phyloP scores from a whole-genome alignment of 768 basidiomycete genomes.

The Tremella mesenterica region DNA sequence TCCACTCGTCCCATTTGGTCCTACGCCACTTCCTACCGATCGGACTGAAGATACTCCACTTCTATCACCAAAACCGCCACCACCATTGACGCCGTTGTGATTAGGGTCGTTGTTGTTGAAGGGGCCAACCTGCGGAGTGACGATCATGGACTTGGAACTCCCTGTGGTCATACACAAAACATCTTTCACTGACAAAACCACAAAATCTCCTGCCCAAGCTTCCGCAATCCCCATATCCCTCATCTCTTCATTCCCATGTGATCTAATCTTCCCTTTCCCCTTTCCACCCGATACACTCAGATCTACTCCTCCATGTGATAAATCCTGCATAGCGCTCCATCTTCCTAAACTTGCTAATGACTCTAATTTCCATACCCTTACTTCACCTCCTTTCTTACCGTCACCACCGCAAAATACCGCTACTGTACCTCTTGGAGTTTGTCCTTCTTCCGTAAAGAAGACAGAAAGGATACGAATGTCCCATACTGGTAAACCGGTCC shows the following conservation, averaged over 20 bases:
- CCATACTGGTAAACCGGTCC: constrained; percentile 22
- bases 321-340: constrained; percentile 7
- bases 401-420: constrained; percentile 13
- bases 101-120: too few species aligned
- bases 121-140: too few species aligned
- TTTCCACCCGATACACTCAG: background rate
- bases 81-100: too few species aligned
- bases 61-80: too few species aligned
- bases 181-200: background rate
- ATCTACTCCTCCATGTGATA: constrained; percentile 2
- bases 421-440: constrained; percentile 6
- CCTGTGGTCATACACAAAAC: background rate
- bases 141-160: background rate
- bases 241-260: background rate
- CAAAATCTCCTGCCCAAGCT: constrained; percentile 7
- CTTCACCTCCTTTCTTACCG: constrained; percentile 9
- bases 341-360: constrained; percentile 12
- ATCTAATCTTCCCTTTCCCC: constrained; percentile 4
- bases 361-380: constrained; percentile 11
- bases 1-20: background rate
- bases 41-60: too few species aligned
- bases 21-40: too few species aligned
- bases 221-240: background rate
- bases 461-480: constrained; percentile 8
- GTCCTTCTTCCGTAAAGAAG: background rate